A percentile compares a stretch with the other conserved stretches of the same genome.
phyloP scores from a whole-genome alignment of 208 protist genomes.

The Tetramitus jugosus region DNA sequence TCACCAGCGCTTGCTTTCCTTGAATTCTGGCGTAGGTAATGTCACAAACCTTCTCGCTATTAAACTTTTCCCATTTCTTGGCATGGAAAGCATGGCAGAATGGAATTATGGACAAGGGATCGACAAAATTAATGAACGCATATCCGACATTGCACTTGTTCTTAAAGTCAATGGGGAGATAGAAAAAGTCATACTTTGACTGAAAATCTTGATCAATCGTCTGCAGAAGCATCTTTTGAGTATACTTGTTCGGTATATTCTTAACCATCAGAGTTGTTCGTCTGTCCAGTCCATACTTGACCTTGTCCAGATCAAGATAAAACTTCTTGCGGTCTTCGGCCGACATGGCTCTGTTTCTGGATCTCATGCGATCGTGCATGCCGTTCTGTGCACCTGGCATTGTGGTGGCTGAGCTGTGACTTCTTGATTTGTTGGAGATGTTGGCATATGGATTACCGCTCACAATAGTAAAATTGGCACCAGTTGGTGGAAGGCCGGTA shows the following conservation, averaged over 20 bases:
- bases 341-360: neutral
- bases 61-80: slow-evolving; percentile 39
- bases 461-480: neutral
- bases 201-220: slow-evolving; percentile 42
- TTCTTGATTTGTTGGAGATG: neutral
- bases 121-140: slow-evolving; percentile 62
- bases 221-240: slow-evolving; percentile 41
- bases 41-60: slow-evolving; percentile 42
- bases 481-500: too few relatives aligned
- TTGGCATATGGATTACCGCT: neutral
- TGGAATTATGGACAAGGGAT: slow-evolving; percentile 27
- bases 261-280: slow-evolving; percentile 59
- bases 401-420: too few relatives aligned
- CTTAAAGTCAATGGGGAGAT: slow-evolving; percentile 60
- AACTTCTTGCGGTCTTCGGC: slow-evolving; percentile 22
- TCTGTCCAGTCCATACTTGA: slow-evolving; percentile 32
- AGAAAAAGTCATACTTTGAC: slow-evolving; percentile 56
- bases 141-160: slow-evolving; percentile 60
- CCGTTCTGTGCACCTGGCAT: too few relatives aligned
- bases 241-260: slow-evolving; percentile 66
- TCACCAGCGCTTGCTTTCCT: slow-evolving; percentile 37
- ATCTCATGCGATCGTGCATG: neutral
- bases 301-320: slow-evolving; percentile 31
- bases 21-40: slow-evolving; percentile 57
- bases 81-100: slow-evolving; percentile 33